Evolutionary conservation across 441 rosid species (phyloP), one percentile per base, ranked within the genome.

Genomic region (Gossypium gossypioides): DNA sequence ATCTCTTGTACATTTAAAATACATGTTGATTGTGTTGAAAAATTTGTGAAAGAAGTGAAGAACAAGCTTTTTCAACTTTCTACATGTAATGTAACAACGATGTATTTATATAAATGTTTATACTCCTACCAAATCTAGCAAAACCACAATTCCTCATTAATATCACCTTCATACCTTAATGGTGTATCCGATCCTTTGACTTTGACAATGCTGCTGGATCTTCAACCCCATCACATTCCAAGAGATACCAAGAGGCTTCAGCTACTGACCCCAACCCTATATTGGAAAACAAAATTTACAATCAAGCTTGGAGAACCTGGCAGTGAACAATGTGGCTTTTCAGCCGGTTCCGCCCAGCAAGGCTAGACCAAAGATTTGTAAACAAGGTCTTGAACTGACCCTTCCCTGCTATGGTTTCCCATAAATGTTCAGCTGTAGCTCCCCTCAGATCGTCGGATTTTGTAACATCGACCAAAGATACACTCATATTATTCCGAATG

Each of bases 281-380:
- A 22, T 32, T 37, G 59, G 60, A 13, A 37, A 37, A 37, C 32
- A 15, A 52, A 40, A 34, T 58, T 72, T 77, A 79, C 81, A 44
- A 66, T 22, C 69, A n/a, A 68, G 87, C 83, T 76, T 73, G 83
- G 69, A 85, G 89, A 74, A 80, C 85, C 78, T 85, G 87, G 70
- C 87, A 83, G 68, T 85, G 89, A 65, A 85, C 81, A 29, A 85
- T 80, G 71, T 80, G 84, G 73, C 86, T 83, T 51, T 82, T 85
- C 52, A 83, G 80, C 68, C 89, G 80, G 72, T 66, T 81, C 84
- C 85, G 72, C 12, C 87, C 83, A 0, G 87, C 84, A 18, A 85
- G 50, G 70, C 83, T 85, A 7, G 84, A 85, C 84, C 78, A 83
- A 10, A 85, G 77, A 72, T 83, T 83, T 9, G 85, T 81, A 44